A percentile compares a stretch with the other conserved stretches of the same genome.
These are phyloP conservation scores for Camellia japonica DNA, from an alignment of 148 eudicot genomes.

Conservation along the genomic window DNA sequence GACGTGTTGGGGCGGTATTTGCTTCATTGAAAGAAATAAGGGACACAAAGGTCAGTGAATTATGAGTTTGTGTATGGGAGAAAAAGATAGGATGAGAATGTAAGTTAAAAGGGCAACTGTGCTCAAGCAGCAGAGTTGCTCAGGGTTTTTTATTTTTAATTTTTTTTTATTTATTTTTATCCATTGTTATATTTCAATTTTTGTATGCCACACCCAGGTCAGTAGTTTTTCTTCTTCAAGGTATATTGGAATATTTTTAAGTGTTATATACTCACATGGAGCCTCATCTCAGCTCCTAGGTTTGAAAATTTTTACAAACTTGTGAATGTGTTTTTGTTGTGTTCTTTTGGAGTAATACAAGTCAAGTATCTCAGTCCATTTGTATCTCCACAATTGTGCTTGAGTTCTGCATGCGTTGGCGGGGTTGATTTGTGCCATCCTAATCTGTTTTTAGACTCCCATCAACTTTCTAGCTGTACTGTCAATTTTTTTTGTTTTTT, in stretches of 20 bases:
- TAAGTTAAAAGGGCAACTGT: background rate
- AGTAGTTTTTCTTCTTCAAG: background rate
- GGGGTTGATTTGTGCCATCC: too few species aligned
- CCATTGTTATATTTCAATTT: too few species aligned
- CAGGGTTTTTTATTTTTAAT: background rate
- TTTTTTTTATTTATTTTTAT: too few species aligned
- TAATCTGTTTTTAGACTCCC: too few species aligned
- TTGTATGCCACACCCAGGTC: background rate
- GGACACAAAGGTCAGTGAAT: constrained; percentile 12
- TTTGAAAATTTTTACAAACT: background rate
- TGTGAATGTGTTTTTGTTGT: background rate
- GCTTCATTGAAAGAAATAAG: background rate
- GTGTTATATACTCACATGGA: background rate
- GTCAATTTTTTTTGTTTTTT: too few species aligned
- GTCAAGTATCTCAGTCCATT: background rate
- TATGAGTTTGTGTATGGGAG: constrained; percentile 12
- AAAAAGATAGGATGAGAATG: background rate
- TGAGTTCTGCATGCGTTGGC: too few species aligned
- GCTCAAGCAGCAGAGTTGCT: background rate
- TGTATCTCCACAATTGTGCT: background rate
- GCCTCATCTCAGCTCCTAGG: background rate
- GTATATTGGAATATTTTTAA: background rate
- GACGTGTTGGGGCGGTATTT: too few species aligned
- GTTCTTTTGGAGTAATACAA: too few species aligned
- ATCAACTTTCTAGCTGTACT: too few species aligned